Evolutionary conservation across 306 rosid genomes (phyloP).

Genomic region (Alnus rubra): DNA sequence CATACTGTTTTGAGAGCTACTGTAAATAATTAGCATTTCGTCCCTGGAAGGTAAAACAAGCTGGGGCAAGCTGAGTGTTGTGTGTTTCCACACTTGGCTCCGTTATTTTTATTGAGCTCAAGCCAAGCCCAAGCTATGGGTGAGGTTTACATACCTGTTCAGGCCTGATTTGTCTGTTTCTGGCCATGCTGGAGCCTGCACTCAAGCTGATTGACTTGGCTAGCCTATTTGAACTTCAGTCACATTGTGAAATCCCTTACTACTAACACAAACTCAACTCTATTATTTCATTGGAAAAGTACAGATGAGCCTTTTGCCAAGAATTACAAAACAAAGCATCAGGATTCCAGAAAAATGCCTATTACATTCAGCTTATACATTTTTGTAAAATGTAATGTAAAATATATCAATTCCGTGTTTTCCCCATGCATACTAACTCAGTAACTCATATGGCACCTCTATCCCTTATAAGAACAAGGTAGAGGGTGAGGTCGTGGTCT

Average conservation of each 20-base stretch:
- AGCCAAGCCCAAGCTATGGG: not conserved
- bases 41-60: not conserved
- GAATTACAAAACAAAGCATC: not conserved
- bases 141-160: not conserved
- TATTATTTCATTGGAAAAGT: not conserved
- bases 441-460: not conserved
- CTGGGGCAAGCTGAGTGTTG: not conserved
- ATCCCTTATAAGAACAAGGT: not conserved
- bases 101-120: not conserved
- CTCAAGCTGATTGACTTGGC: not conserved
- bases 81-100: not conserved
- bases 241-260: not conserved
- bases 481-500: not conserved
- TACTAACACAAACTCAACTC: not conserved
- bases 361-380: not conserved
- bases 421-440: not conserved
- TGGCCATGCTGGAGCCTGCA: not conserved
- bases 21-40: too few relatives aligned
- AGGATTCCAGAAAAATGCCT: not conserved
- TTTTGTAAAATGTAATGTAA: not conserved
- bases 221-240: not conserved
- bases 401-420: not conserved
- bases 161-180: not conserved
- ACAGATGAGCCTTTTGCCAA: not conserved
- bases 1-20: not conserved